phyloP scores from a whole-genome alignment of 108 stramenopile genomes.

The Aurantiochytrium sp. region DNA sequence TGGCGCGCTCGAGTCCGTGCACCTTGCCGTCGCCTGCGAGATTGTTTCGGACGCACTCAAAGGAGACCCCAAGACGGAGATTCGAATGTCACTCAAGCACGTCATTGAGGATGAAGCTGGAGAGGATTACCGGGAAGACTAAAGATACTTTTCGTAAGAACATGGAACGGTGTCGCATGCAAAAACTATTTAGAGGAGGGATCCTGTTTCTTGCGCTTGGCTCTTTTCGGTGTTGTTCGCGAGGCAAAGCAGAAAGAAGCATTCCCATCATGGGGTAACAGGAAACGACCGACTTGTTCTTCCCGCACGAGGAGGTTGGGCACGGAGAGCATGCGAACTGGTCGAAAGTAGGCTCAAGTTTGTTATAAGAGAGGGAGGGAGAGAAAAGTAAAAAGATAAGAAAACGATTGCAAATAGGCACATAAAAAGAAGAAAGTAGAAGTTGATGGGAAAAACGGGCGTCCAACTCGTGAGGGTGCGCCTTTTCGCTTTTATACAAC shows the following conservation, averaged over 20 bases:
- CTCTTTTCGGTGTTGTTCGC: no score
- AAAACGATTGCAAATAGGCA: neutral
- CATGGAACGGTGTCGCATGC: no score
- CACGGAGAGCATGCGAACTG: no score
- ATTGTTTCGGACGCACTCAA: neutral
- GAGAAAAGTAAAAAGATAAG: neutral
- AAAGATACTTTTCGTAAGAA: neutral
- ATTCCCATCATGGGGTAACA: no score
- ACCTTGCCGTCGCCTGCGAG: conserved; percentile 24
- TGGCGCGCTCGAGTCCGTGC: conserved; percentile 85
- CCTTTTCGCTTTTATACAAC: neutral
- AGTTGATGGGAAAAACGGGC: neutral
- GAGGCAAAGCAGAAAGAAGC: no score
- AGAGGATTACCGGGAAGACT: conserved; percentile 8
- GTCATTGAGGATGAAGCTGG: neutral
- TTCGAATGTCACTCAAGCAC: neutral
- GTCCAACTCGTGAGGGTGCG: no score
- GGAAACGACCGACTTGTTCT: no score
- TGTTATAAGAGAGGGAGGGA: no score
- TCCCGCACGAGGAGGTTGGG: no score
- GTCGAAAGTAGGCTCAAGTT: no score
- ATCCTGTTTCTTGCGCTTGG: no score
- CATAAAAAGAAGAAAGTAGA: neutral
- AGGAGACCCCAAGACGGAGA: neutral
- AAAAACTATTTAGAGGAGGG: no score